Evolutionary conservation across 2,329 filamentous ascomycete species (phyloP), one percentile per base, ranked within the genome.

Genomic region (Fragosphaeria purpurea): DNA sequence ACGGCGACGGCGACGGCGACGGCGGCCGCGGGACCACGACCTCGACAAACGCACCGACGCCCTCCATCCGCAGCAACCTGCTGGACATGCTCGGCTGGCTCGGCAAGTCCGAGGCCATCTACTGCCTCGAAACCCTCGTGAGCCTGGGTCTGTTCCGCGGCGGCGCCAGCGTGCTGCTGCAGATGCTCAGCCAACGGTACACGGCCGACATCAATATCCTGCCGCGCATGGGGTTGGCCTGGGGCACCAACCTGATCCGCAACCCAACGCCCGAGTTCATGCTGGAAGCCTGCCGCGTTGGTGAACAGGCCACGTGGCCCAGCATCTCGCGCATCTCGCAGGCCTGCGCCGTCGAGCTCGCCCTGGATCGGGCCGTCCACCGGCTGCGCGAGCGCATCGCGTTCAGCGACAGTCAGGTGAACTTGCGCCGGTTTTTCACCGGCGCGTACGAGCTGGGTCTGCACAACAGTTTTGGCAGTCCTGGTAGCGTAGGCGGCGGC

Each of bases 251-350:
- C 7, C 82, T 96, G 32, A 72, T 97, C 43, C 84, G 77, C 55
- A 97, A 97, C 52, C 91, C 91, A 1, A 89, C 85, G 0, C 70
- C 81, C 0, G 86, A 90, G 5, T 97, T 95, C 63, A 95, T 97
- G 87, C 65, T 84, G 5, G 77, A 85, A 44, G 84, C 86, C 7
- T 86, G 86, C 59, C 70, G 88, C 6, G 76, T 80, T 32, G 91
- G 91, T 6, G 87, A 96, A 65, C 77, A 83, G 51, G 90, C 91
- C 3, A 95, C 90, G 0, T 97, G 90, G 91, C 89, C 90, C 0
- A 90, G 90, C 63, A 70, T 97, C 8, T 85, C 85, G 55, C 81
- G 88, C 10, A 86, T 97, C 59, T 77, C 86, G 40, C 93, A 95
- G 61, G 85, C 89, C 50, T 88, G 88, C 58, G 87, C 89, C 4